These are phyloP conservation scores for Stereum hirsutum DNA, from an alignment of 1,284 basidiomycete genomes.

Conservation along the genomic window DNA sequence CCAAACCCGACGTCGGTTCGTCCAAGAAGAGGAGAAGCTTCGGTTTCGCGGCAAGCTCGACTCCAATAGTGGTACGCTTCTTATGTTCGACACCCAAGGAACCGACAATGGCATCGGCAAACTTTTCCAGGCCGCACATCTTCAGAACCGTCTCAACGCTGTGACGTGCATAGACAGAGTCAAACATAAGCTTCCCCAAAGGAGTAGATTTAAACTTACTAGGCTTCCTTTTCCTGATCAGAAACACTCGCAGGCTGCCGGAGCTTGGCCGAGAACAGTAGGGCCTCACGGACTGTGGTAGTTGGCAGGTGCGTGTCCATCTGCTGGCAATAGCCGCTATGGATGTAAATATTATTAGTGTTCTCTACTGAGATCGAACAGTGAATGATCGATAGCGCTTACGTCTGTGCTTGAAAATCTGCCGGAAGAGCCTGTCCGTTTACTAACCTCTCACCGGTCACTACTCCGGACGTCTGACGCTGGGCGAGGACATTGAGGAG, in stretches of 20 bases:
- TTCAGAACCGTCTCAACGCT: conserved; percentile 73
- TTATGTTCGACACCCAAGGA: conserved; percentile 68
- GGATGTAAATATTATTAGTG: conserved; percentile 3
- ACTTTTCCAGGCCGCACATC: conserved; percentile 68
- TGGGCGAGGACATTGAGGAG: conserved; percentile 80
- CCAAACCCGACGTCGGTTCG: conserved; percentile 2
- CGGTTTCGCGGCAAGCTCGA: conserved; percentile 76
- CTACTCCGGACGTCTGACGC: conserved; percentile 72
- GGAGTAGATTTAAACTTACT: conserved; percentile 31
- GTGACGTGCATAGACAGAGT: conserved; percentile 1
- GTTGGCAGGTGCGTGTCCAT: conserved; percentile 71
- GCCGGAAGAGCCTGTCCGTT: conserved; percentile 63
- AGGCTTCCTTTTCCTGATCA: conserved; percentile 67
- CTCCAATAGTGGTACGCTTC: conserved; percentile 77
- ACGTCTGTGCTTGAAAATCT: conserved; percentile 71
- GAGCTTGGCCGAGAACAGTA: conserved; percentile 75
- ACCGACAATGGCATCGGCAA: conserved; percentile 72
- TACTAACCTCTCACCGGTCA: conserved; percentile 72
- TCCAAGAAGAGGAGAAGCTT: conserved; percentile 60
- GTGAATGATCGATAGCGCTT: conserved; percentile 14
- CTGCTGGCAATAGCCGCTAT: conserved; percentile 70
- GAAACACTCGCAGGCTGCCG: conserved; percentile 69
- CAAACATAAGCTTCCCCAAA: neutral
- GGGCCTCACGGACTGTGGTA: conserved; percentile 77
- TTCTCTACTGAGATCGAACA: neutral